Conservation (phyloP, 371 early-diverging fungal species). For the Lichtheimia ornata region DNA sequence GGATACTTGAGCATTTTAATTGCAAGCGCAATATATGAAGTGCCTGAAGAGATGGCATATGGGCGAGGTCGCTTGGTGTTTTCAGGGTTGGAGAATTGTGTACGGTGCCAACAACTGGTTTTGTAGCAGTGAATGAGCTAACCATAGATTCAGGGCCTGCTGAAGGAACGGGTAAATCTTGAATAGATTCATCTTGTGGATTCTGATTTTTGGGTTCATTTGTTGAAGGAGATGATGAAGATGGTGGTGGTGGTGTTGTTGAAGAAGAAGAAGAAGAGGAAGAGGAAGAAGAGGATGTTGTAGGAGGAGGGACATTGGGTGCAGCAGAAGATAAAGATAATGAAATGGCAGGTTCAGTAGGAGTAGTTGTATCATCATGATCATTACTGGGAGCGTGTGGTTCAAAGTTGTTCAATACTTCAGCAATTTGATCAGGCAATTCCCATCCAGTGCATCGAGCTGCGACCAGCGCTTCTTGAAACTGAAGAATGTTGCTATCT, state of each 20-base stretch:
- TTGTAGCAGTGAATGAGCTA: constrained; percentile 15
- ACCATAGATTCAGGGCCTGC: constrained; percentile 23
- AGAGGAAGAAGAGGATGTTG: neutral
- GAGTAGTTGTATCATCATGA: neutral
- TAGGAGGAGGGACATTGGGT: neutral
- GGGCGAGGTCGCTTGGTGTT: constrained; percentile 30
- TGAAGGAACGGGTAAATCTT: constrained; percentile 1
- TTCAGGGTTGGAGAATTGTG: constrained; percentile 26
- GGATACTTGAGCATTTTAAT: constrained; percentile 33
- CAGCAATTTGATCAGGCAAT: constrained; percentile 5
- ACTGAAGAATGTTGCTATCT: constrained; percentile 11
- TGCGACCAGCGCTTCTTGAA: constrained; percentile 10
- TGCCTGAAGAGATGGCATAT: constrained; percentile 43
- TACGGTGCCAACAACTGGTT: constrained; percentile 27
- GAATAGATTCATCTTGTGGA: neutral
- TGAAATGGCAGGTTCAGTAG: constrained; percentile 3
- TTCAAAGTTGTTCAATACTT: constrained; percentile 4
- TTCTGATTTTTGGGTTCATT: neutral
- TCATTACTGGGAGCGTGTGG: neutral
- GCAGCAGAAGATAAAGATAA: neutral
- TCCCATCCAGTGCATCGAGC: constrained; percentile 16
- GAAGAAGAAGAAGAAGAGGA: neutral
- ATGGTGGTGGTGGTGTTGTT: neutral
- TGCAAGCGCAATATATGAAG: constrained; percentile 40
- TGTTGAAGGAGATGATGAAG: neutral